Percentiles rank a stretch among this genome's conserved stretches.
Conservation (phyloP, 176 grass and related monocot genomes). For the Tillandsia fasciculata region DNA sequence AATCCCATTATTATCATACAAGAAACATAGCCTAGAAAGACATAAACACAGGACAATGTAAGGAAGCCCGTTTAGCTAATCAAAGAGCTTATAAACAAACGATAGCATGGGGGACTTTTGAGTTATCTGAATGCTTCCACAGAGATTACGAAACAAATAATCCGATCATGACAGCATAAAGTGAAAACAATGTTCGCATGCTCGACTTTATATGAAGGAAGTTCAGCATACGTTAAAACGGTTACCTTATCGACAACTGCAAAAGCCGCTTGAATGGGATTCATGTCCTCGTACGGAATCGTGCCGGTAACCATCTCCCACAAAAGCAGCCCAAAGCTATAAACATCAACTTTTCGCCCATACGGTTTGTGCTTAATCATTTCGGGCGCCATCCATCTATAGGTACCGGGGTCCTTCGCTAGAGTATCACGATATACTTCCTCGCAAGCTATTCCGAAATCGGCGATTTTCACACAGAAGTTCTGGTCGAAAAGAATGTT, state of each 20-base stretch:
- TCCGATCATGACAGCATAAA: too few relatives aligned
- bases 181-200: too few relatives aligned
- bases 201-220: too few relatives aligned
- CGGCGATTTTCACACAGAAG: conserved; percentile 65
- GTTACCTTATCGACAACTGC: conserved; percentile 93
- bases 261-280: conserved; percentile 82
- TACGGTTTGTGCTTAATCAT: conserved; percentile 69
- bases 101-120: too few relatives aligned
- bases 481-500: conserved; percentile 71
- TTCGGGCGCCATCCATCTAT: conserved; percentile 98
- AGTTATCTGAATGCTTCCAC: too few relatives aligned
- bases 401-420: conserved; percentile 71
- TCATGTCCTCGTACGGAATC: conserved; percentile 72
- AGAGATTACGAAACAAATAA: too few relatives aligned
- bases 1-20: too few relatives aligned
- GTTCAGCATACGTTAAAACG: background rate
- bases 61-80: too few relatives aligned
- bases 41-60: too few relatives aligned
- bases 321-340: conserved; percentile 87
- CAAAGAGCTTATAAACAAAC: too few relatives aligned
- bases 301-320: conserved; percentile 85
- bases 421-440: conserved; percentile 50
- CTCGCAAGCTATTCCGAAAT: conserved; percentile 88
- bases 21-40: too few relatives aligned
- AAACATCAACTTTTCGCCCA: conserved; percentile 85